These are phyloP conservation scores for Trichoderma koningii DNA, from an alignment of 2,329 filamentous ascomycete species.

Conservation along the genomic window DNA sequence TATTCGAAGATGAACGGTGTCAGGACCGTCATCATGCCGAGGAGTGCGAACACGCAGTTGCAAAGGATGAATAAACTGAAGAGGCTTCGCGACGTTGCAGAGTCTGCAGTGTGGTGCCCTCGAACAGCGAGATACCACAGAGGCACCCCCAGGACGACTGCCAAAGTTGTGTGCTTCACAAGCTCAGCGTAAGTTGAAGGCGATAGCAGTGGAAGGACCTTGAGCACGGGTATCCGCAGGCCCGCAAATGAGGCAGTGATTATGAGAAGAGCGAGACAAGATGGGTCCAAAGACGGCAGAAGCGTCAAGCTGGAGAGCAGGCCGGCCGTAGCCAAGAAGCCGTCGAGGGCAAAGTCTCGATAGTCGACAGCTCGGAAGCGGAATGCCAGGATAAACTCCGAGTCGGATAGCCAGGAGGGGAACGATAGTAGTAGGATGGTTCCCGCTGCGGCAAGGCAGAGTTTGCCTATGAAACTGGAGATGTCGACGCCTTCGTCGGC, in stretches of 20 bases:
- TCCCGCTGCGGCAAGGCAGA: slow-evolving; percentile 27
- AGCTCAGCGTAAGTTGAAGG: not conserved
- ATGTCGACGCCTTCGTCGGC: slow-evolving; percentile 33
- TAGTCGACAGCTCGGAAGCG: slow-evolving; percentile 35
- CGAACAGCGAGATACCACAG: slow-evolving; percentile 22
- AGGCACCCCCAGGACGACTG: not conserved
- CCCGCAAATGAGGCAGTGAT: slow-evolving; percentile 32
- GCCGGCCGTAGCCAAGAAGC: slow-evolving; percentile 31
- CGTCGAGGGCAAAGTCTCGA: slow-evolving; percentile 39
- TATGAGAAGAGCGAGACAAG: slow-evolving; percentile 35
- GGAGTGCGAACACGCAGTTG: slow-evolving; percentile 17
- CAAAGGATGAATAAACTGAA: slow-evolving; percentile 29
- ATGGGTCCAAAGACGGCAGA: slow-evolving; percentile 35
- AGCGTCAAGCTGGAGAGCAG: slow-evolving; percentile 37
- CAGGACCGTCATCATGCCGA: slow-evolving; percentile 13
- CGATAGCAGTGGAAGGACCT: not conserved
- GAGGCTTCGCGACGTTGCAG: not conserved
- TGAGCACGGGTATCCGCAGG: not conserved
- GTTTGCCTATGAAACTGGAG: slow-evolving; percentile 14
- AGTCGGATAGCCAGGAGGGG: slow-evolving; percentile 33
- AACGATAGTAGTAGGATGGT: slow-evolving; percentile 34
- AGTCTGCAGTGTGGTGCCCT: not conserved
- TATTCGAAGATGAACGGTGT: slow-evolving; percentile 22
- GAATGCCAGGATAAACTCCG: slow-evolving; percentile 38
- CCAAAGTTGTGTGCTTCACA: slow-evolving; percentile 7